Evolutionary conservation across 179 eudicot genomes (phyloP).

Genomic region (Carnegiea gigantea): DNA sequence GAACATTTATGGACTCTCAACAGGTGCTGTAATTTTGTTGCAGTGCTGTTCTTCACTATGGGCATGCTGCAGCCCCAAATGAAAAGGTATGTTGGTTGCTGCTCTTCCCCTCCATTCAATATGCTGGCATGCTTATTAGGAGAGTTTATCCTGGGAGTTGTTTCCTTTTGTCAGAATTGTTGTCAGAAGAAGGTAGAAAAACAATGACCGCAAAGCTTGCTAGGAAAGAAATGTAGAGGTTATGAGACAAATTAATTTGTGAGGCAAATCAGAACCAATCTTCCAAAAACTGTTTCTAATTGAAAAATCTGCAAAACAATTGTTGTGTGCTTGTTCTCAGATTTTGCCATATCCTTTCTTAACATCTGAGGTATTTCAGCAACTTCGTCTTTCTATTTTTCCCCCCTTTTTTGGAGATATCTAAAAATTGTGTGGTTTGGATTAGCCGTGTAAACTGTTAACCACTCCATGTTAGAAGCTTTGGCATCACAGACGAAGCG

Average conservation of each 20-base stretch:
- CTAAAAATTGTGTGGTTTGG: not conserved
- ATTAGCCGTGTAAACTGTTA: not conserved
- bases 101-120: not conserved
- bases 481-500: not conserved
- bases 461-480: not conserved
- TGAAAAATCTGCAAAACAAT: not conserved
- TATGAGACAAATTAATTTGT: not conserved
- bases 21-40: conserved; percentile 12
- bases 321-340: not conserved
- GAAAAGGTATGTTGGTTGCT: conserved; percentile 66
- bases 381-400: not conserved
- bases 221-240: not conserved
- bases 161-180: conserved; percentile 1
- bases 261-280: not conserved
- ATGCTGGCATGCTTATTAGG: conserved; percentile 10
- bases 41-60: conserved; percentile 98
- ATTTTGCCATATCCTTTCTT: not conserved
- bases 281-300: not conserved
- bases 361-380: not conserved
- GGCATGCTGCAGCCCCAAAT: conserved; percentile 99
- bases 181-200: not conserved
- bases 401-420: no score
- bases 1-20: not conserved
- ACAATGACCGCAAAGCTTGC: not conserved
- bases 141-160: not conserved